Base-by-base conservation (phyloP, 2,329 filamentous ascomycete genomes). In the Talaromyces funiculosus region DNA sequence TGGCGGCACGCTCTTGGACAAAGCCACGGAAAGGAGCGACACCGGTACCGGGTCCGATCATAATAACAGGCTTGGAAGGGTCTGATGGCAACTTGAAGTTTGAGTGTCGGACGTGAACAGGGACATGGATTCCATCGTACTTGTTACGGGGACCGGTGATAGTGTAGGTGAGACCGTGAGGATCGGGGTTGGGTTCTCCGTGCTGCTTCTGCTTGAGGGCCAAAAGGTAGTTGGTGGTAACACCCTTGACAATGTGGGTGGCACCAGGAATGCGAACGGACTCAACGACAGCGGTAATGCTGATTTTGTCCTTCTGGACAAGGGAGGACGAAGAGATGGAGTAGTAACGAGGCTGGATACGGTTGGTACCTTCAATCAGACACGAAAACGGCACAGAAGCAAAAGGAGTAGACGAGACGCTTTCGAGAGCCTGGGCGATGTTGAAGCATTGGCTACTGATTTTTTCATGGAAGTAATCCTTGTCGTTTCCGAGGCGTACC, bases 31-130 rank as follows among this genome's bases (percentile, higher is more conserved):
- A 97, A 18, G 94, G 94, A 26, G 94, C 94, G 59, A 97, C 92
- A 81, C 94, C 94, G 57, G 94, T 97, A 72, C 94, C 94, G 12
- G 94, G 94, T 24, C 94, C 94, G 67, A 97, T 86, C 87, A 97
- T 92, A 75, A 99, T 96, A 68, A 99, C 81, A 31, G 94, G 94
- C 78, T 95, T 96, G 53, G 89, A 86, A 3, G 94, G 92, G 70
- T 99, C 92, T 16, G 94, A 97, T 8, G 94, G 94, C 31, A 99
- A 85, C 81, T 97, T 97, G 85, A 99, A 99, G 81, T 97, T 99
- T 65, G 94, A 97, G 79, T 97, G 93, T 65, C 94, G 90, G 62
- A 99, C 87, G 72, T 99, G 94, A 14, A 99, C 90, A 3, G 94
- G 94, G 24, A 97, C 88, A 71, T 95, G 92, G 63, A 97, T 88